Evolutionary conservation across 495 filamentous ascomycete genomes (phyloP).

Genomic region (Neurospora discreta): DNA sequence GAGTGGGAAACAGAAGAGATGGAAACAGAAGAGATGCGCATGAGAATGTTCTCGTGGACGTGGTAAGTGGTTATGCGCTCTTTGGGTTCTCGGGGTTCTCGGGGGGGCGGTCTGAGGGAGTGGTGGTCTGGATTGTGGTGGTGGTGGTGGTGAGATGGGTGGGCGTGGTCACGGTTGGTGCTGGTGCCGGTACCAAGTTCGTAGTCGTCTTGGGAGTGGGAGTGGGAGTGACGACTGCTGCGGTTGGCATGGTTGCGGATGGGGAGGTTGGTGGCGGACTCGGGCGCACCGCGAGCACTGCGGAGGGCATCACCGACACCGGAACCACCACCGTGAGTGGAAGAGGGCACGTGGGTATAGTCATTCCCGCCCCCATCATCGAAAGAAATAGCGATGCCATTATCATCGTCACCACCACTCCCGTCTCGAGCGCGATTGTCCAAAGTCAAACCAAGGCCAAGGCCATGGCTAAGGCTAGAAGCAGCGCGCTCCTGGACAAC

Average conservation of each 20-base stretch:
- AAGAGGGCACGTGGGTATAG: background rate
- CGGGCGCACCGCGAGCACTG: too few species aligned
- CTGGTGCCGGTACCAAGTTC: too few species aligned
- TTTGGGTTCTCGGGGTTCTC: background rate
- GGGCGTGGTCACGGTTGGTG: too few species aligned
- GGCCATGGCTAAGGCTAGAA: background rate
- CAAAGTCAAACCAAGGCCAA: background rate
- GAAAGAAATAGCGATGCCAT: background rate
- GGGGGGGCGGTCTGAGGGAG: too few species aligned
- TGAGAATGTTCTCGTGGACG: background rate
- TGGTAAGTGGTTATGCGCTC: background rate
- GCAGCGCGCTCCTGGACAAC: background rate
- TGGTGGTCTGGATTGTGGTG: background rate
- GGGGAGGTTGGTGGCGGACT: background rate
- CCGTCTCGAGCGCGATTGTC: background rate
- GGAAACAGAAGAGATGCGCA: background rate
- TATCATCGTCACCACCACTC: background rate
- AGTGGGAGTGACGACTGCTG: background rate
- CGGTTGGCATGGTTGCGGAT: background rate
- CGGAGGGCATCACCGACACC: background rate
- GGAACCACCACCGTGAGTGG: background rate
- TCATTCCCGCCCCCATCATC: background rate
- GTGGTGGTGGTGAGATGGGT: background rate
- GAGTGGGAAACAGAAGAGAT: too few species aligned
- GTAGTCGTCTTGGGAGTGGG: background rate